phyloP scores from a whole-genome alignment of 495 filamentous ascomycete genomes.

The Lophiostoma macrostomum region DNA sequence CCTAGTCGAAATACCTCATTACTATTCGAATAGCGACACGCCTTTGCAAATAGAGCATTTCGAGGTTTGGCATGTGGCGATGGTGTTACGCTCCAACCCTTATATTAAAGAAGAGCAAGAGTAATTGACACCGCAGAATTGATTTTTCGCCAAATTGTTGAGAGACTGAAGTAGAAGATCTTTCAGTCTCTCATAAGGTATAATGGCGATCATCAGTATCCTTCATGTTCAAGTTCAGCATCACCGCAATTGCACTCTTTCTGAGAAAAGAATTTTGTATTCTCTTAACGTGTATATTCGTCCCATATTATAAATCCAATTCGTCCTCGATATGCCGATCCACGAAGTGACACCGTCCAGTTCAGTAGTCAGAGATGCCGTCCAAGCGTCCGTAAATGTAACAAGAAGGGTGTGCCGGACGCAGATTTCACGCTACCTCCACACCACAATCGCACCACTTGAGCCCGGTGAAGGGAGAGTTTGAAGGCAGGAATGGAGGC shows the following conservation, averaged over 20 bases:
- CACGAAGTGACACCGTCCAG: conserved; percentile 50
- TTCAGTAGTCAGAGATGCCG: conserved; percentile 88
- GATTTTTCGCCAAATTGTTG: conserved; percentile 24
- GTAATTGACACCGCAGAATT: conserved; percentile 21
- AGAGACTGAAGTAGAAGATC: conserved; percentile 10
- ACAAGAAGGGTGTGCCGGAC: conserved; percentile 99
- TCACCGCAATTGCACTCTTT: background rate
- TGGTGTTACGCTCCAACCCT: conserved; percentile 24
- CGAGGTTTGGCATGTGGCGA: conserved; percentile 6
- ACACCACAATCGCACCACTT: conserved; percentile 75
- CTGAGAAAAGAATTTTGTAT: background rate
- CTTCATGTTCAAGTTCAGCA: too few relatives aligned
- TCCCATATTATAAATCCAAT: too few relatives aligned
- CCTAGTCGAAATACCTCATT: background rate
- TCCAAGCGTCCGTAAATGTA: conserved; percentile 91
- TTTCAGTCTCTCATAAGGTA: conserved; percentile 17
- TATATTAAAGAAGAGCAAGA: conserved; percentile 6
- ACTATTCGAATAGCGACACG: background rate
- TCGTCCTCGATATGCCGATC: too few relatives aligned
- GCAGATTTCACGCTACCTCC: conserved; percentile 86
- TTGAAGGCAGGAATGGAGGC: conserved; percentile 61
- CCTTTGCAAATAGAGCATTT: too few relatives aligned
- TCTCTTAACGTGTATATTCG: background rate
- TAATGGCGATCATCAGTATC: background rate
- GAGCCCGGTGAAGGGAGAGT: conserved; percentile 82